Conservation (phyloP, 2,329 filamentous ascomycete species). For the Aspergillus aculeatinus region DNA sequence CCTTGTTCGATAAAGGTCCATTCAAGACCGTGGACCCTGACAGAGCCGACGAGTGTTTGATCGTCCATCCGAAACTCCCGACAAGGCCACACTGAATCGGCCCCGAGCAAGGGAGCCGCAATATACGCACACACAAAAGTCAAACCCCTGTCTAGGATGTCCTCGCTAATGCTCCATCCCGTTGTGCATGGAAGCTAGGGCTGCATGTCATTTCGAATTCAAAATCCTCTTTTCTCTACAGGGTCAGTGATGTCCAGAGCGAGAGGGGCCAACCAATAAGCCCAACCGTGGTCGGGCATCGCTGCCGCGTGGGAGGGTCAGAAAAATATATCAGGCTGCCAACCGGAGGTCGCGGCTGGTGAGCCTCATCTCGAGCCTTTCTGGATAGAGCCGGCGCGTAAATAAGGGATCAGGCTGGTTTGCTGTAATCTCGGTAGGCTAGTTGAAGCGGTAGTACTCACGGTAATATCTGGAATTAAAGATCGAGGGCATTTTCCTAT, state of each 20-base stretch:
- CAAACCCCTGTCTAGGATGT: not conserved
- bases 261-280: not conserved
- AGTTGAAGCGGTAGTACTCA: not conserved
- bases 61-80: slow-evolving; percentile 5
- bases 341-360: not conserved
- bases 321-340: not conserved
- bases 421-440: not conserved
- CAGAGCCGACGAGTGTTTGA: not conserved
- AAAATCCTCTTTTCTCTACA: not conserved
- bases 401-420: not conserved
- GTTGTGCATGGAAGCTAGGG: not conserved
- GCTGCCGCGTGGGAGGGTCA: not conserved
- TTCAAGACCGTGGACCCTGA: slow-evolving; percentile 5
- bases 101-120: not conserved
- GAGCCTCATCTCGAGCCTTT: not conserved
- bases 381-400: not conserved
- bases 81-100: not conserved
- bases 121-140: not conserved
- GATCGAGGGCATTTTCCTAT: not conserved
- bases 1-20: not conserved
- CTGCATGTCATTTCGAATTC: not conserved
- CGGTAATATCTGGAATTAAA: not conserved
- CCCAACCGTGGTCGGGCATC: not conserved
- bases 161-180: not conserved
- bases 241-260: not conserved